phyloP scores from a whole-genome alignment of 2,329 filamentous ascomycete genomes.

The Claviceps humidiphila region DNA sequence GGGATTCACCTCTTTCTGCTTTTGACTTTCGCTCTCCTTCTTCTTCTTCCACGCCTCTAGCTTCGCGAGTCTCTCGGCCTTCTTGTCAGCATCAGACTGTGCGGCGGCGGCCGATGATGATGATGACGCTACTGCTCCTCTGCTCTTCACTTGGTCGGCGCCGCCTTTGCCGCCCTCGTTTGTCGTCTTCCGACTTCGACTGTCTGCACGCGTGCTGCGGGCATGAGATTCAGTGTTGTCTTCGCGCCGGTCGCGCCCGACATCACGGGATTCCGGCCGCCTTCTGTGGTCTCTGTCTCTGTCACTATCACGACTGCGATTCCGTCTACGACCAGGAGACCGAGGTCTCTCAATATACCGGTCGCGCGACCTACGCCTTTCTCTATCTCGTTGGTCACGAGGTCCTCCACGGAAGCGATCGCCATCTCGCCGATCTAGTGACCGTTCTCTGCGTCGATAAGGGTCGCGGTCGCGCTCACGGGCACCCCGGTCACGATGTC shows the following conservation, averaged over 20 bases:
- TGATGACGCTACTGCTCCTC: constrained; percentile 24
- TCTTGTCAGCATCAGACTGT: constrained; percentile 57
- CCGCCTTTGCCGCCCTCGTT: constrained; percentile 33
- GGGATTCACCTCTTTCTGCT: constrained; percentile 54
- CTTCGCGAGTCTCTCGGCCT: constrained; percentile 68
- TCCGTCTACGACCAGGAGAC: constrained; percentile 45
- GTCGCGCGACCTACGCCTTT: constrained; percentile 53
- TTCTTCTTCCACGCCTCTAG: constrained; percentile 89
- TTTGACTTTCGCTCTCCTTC: constrained; percentile 61
- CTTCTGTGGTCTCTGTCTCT: constrained; percentile 52
- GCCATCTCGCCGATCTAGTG: constrained; percentile 53
- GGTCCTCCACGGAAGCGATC: constrained; percentile 47
- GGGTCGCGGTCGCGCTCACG: constrained; percentile 29
- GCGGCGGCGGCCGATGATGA: constrained; percentile 28
- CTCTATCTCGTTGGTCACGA: constrained; percentile 40
- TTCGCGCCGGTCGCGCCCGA: constrained; percentile 49
- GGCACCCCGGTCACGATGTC: constrained; percentile 41
- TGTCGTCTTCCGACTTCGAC: constrained; percentile 39
- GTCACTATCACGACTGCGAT: constrained; percentile 46
- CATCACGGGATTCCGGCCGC: constrained; percentile 63
- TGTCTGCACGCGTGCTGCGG: constrained; percentile 54
- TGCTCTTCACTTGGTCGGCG: constrained; percentile 46
- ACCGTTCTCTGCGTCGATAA: constrained; percentile 57
- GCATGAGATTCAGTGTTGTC: constrained; percentile 57
- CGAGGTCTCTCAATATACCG: constrained; percentile 44